Base-by-base conservation (phyloP, 495 filamentous ascomycete genomes). In the Letharia lupina region DNA sequence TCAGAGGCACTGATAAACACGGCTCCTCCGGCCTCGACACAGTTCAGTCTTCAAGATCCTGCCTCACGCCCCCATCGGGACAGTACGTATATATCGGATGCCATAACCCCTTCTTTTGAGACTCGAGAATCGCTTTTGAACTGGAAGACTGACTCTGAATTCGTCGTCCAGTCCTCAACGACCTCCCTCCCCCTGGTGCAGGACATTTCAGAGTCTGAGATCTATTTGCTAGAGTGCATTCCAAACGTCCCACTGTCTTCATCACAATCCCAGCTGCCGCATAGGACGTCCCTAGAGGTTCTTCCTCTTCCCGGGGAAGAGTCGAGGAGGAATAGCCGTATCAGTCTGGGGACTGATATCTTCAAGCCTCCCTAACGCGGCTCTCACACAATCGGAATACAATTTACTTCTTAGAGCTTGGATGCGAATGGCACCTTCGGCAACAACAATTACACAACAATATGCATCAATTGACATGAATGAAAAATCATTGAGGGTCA, bases 271-370 rank as follows among this genome's bases (percentile, higher is more conserved):
- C 89, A 93, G 89, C 92, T 95, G 92, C 92, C 92, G 92, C 91
- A 97, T 97, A 97, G 90, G 89, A 91, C 86, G 87, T 83, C 84
- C 88, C 87, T 84, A 86, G 83, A 84, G 88, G 86, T 91, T 93
- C 92, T 97, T 95, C 92, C 91, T 93, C 92, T 94, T 79, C 78
- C 77, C 70, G 90, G 88, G 91, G 91, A 90, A 92, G 91, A 90
- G 88, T 93, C 89, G 86, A 87, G 86, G 85, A 88, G 87, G 84
- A 87, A 86, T 87, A 84, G 88, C 86, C 87, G 87, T 87, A 85
- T 87, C 84, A 83, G 83, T 81, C 80, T 87, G 80, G 89, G 88
- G 84, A 87, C 87, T 82, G 89, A 91, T 79, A 85, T 84, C 77
- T 93, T 89, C 84, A 88, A 88, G 83, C 92, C 92, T 81, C 92